Percentiles rank a stretch among this genome's conserved stretches.
Conservation (phyloP, 225 moss, liverwort and hornwort species). For the Ulota crispa region DNA sequence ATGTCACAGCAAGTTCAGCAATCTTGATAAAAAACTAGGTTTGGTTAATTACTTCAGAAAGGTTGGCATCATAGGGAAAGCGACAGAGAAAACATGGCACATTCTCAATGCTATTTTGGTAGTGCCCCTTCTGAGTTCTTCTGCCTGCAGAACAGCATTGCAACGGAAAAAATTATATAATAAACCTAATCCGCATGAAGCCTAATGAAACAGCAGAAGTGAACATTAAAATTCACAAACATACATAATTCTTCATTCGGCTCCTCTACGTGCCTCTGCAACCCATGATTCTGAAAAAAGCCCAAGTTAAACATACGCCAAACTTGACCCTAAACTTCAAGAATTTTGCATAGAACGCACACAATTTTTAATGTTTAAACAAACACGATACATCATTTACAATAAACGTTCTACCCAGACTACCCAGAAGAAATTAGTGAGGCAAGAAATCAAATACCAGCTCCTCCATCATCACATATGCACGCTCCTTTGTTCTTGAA, state of each 20-base stretch:
- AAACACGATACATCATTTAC: neutral
- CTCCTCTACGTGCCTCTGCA: neutral
- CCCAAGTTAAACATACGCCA: neutral
- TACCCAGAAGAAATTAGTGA: constrained; percentile 12
- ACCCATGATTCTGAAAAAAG: neutral
- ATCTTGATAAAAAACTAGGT: neutral
- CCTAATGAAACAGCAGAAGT: neutral
- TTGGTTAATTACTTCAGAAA: constrained; percentile 69
- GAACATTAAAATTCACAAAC: neutral
- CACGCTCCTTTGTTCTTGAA: constrained; percentile 83
- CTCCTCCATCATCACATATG: constrained; percentile 85
- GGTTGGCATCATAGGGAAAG: constrained; percentile 77
- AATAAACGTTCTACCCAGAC: constrained; percentile 7
- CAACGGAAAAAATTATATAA: neutral
- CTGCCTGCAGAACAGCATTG: constrained; percentile 51
- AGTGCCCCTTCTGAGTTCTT: constrained; percentile 67
- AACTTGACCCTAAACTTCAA: neutral
- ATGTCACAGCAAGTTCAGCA: neutral
- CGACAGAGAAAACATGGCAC: constrained; percentile 83
- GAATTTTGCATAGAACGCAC: neutral
- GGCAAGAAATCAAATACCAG: constrained; percentile 52
- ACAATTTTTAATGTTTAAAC: neutral
- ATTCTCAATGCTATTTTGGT: constrained; percentile 65
- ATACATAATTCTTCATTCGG: neutral
- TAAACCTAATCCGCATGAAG: neutral